phyloP scores from a whole-genome alignment of 768 basidiomycete species.

The Pleurotus citrinopileatus region DNA sequence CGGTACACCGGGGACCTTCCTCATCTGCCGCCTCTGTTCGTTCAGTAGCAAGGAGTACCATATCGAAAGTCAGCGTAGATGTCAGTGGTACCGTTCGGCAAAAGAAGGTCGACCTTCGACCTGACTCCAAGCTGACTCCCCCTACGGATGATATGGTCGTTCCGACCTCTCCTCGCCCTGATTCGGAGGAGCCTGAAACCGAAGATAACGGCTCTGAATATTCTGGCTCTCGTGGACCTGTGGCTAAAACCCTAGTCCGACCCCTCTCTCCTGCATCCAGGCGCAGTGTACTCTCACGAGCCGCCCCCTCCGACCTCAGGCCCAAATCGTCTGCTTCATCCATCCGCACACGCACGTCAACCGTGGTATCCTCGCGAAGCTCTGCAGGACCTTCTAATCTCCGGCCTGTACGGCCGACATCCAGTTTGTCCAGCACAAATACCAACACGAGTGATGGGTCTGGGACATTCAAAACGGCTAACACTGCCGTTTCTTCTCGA shows the following conservation, averaged over 20 bases:
- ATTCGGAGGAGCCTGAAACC: constrained; percentile 19
- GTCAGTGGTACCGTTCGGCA: not conserved
- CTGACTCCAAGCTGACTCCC: constrained; percentile 75
- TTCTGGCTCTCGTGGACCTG: constrained; percentile 7
- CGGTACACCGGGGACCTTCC: constrained; percentile 14
- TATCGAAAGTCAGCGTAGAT: constrained; percentile 18
- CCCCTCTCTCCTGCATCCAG: not conserved
- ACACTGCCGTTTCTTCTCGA: constrained; percentile 25
- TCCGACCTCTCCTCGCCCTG: constrained; percentile 16
- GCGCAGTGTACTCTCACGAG: constrained; percentile 4
- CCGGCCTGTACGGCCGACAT: constrained; percentile 12
- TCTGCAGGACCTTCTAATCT: constrained; percentile 14
- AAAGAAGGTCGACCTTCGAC: constrained; percentile 30
- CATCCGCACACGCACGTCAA: constrained; percentile 27
- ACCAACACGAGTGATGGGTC: constrained; percentile 32
- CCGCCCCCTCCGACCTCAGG: constrained; percentile 11
- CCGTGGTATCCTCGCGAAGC: constrained; percentile 23
- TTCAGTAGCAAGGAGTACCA: constrained; percentile 42
- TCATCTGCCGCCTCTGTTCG: constrained; percentile 39
- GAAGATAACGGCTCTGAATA: not conserved
- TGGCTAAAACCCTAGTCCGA: constrained; percentile 10
- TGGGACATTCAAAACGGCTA: constrained; percentile 45
- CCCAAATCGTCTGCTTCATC: constrained; percentile 33
- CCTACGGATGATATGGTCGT: constrained; percentile 20
- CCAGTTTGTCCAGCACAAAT: constrained; percentile 14